phyloP scores from a whole-genome alignment of 495 filamentous ascomycete species.

The Aspergillus bridgeri region DNA sequence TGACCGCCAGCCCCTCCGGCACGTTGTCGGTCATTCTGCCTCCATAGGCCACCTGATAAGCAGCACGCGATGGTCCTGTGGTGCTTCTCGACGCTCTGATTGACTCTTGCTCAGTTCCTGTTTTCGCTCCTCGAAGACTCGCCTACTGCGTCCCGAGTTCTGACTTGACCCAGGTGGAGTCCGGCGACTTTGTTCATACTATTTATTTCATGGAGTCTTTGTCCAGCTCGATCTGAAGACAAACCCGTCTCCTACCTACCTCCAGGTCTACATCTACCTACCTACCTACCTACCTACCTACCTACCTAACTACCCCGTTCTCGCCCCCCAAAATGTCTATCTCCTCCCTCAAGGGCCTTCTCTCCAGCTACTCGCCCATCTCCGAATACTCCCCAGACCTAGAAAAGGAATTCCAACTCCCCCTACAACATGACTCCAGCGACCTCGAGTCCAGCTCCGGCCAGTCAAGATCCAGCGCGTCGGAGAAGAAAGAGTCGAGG shows the following conservation, averaged over 20 bases:
- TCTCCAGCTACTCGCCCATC: constrained; percentile 38
- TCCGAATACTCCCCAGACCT: constrained; percentile 27
- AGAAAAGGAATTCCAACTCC: constrained; percentile 28
- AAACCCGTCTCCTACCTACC: no score
- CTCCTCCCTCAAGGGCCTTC: constrained; percentile 32
- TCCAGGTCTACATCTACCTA: no score
- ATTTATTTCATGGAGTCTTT: background rate
- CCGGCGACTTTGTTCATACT: background rate
- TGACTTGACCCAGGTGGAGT: background rate
- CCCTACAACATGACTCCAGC: constrained; percentile 21
- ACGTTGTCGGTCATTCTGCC: constrained; percentile 31
- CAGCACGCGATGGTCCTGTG: background rate
- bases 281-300: no score
- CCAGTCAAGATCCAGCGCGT: constrained; percentile 6
- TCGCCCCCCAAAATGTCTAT: constrained; percentile 31
- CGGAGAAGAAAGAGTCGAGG: constrained; percentile 20
- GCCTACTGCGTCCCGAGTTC: background rate
- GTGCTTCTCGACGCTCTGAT: background rate
- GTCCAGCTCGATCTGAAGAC: background rate
- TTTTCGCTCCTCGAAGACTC: background rate
- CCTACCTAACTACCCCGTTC: no score
- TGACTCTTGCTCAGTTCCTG: background rate
- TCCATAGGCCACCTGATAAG: constrained; percentile 28
- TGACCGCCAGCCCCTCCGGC: constrained; percentile 21
- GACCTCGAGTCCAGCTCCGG: constrained; percentile 19